Conservation (phyloP, 495 filamentous ascomycete species). For the Acidomyces sp. region DNA sequence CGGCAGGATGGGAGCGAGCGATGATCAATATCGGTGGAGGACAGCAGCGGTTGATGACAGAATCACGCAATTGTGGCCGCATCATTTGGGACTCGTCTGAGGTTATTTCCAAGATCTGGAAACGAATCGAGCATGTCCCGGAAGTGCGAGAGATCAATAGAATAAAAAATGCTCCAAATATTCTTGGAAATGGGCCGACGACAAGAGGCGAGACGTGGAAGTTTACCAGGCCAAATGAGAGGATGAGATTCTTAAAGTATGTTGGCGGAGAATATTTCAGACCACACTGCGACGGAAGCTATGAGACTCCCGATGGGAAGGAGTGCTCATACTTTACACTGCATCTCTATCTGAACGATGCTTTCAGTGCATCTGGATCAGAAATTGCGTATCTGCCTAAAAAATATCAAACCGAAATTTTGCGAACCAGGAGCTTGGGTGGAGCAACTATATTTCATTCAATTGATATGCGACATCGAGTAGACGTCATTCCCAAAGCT, state of each 20-base stretch:
- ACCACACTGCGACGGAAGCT: slow-evolving; percentile 61
- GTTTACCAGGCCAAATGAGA: slow-evolving; percentile 55
- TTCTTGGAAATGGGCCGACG: slow-evolving; percentile 37
- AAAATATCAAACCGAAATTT: not conserved
- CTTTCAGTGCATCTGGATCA: slow-evolving; percentile 33
- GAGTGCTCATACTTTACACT: slow-evolving; percentile 60
- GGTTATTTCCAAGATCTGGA: slow-evolving; percentile 48
- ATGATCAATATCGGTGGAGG: slow-evolving; percentile 58
- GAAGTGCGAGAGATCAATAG: slow-evolving; percentile 30
- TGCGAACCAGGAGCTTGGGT: slow-evolving; percentile 31
- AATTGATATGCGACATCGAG: slow-evolving; percentile 29
- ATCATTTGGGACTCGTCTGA: slow-evolving; percentile 60
- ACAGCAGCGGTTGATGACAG: slow-evolving; percentile 40
- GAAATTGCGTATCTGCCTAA: slow-evolving; percentile 11
- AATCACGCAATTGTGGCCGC: slow-evolving; percentile 55
- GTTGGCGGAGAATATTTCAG: slow-evolving; percentile 62
- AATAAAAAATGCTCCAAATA: slow-evolving; percentile 29
- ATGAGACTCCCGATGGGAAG: slow-evolving; percentile 42
- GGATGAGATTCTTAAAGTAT: slow-evolving; percentile 72
- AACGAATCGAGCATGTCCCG: slow-evolving; percentile 40
- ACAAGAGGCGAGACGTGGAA: slow-evolving; percentile 39
- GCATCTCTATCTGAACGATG: slow-evolving; percentile 70
- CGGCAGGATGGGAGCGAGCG: slow-evolving; percentile 43
- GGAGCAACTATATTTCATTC: slow-evolving; percentile 55
- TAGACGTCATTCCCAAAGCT: slow-evolving; percentile 55